Evolutionary conservation across 2,329 filamentous ascomycete species (phyloP), one percentile per base, ranked within the genome.

Genomic region (Lecanosticta acicola): DNA sequence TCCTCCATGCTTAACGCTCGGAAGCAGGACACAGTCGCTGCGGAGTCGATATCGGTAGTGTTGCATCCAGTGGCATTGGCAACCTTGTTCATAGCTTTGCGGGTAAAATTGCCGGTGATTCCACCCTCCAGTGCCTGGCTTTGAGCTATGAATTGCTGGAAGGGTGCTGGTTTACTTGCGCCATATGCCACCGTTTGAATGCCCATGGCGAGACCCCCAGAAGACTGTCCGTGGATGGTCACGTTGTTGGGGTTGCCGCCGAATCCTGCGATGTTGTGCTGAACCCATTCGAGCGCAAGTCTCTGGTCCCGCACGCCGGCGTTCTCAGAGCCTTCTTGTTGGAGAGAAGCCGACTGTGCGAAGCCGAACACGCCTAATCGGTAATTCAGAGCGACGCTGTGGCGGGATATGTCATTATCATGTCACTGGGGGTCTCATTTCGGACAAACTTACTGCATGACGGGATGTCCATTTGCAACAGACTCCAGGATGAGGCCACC

Each of bases 251-350:
- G 68, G 55, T 84, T 75, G 2, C 81, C 82, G 0, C 80, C 81
- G 63, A 85, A 82, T 4, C 62, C 66, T 3, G 61, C 71, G 42
- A 82, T 77, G 60, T 83, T 81, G 18, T 73, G 66, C 46, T 71
- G 68, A 19, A 84, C 74, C 82, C 81, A 85, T 45, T 71, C 65
- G 17, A 85, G 67, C 10, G 78, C 69, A 11, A 75, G 57, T 48
- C 75, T 71, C 63, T 85, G 81, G 58, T 85, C 83, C 53, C 73
- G 71, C 49, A 85, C 18, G 9, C 66, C 68, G 11, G 62, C 61
- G 41, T 71, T 70, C 21, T 49, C 45, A 3, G 64, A 67, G 2
- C 59, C 56, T 39, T 67, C 62, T 7, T 53, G 19, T 33, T 54
- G 59, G 11, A 70, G 51, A 3, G 60, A 55, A 5, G 61, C 55